A percentile compares a stretch with the other conserved stretches of the same genome.
Conservation (phyloP, 495 filamentous ascomycete species). For the Aspergillus saccharolyticus region DNA sequence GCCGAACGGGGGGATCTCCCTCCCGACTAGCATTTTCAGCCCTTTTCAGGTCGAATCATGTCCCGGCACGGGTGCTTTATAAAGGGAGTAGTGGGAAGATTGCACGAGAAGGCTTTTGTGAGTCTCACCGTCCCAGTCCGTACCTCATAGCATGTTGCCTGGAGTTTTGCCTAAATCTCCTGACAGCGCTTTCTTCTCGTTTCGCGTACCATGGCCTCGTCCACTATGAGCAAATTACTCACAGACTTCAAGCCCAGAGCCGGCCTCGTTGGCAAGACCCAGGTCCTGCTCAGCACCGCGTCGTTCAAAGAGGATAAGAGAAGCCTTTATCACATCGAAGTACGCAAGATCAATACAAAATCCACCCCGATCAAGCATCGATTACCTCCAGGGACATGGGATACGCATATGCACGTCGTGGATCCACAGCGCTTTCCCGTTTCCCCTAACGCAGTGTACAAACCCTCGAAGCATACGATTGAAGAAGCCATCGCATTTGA, state of each 20-base stretch:
- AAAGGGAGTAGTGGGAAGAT: constrained; percentile 7
- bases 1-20: background rate
- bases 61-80: constrained; percentile 6
- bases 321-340: background rate
- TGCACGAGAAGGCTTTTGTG: constrained; percentile 2
- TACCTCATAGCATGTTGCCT: background rate
- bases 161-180: too few species aligned
- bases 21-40: background rate
- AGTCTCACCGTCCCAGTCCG: constrained; percentile 2
- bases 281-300: constrained; percentile 1
- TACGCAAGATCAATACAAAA: background rate
- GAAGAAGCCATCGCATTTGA: constrained; percentile 39
- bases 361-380: constrained; percentile 19
- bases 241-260: constrained; percentile 12
- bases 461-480: constrained; percentile 33
- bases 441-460: constrained; percentile 32
- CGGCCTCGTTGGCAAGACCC: background rate
- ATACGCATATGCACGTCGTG: constrained; percentile 51
- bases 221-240: constrained; percentile 9
- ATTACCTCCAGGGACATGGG: constrained; percentile 41
- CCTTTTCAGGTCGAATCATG: constrained; percentile 4
- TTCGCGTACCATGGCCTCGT: constrained; percentile 1
- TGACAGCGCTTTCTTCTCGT: background rate
- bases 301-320: background rate
- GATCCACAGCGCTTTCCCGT: constrained; percentile 40